A percentile compares a stretch with the other conserved stretches of the same genome.
Conservation (phyloP, 768 basidiomycete genomes). For the Trametes cinnabarina region DNA sequence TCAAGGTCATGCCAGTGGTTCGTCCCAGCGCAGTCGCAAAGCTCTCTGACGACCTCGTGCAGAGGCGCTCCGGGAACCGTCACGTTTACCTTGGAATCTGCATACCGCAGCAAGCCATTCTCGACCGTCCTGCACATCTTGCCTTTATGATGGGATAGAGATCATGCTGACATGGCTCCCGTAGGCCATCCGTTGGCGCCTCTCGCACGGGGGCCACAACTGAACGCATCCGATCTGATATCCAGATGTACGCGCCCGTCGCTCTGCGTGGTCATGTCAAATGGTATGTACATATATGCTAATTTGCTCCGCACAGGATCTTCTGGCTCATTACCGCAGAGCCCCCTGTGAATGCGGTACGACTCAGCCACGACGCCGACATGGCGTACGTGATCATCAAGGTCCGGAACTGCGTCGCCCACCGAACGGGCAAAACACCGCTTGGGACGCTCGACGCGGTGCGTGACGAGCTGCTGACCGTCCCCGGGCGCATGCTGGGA, state of each 20-base stretch:
- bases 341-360: slow-evolving; percentile 23
- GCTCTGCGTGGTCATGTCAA: background rate
- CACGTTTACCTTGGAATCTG: background rate
- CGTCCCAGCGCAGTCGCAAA: background rate
- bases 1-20: slow-evolving; percentile 4
- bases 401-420: slow-evolving; percentile 18
- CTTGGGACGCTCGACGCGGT: slow-evolving; percentile 25
- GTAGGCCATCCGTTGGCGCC: slow-evolving; percentile 15
- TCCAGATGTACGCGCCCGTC: slow-evolving; percentile 19
- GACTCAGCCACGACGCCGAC: slow-evolving; percentile 19
- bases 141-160: background rate
- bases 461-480: slow-evolving; percentile 16
- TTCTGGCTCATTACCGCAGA: slow-evolving; percentile 24
- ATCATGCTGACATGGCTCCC: background rate
- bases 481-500: slow-evolving; percentile 27
- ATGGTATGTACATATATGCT: background rate
- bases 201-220: slow-evolving; percentile 18
- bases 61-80: background rate
- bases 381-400: slow-evolving; percentile 30
- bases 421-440: slow-evolving; percentile 14
- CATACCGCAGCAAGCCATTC: slow-evolving; percentile 5
- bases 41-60: background rate
- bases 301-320: slow-evolving; percentile 19
- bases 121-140: background rate
- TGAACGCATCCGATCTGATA: slow-evolving; percentile 16